Evolutionary conservation across 768 basidiomycete genomes (phyloP), one percentile per base, ranked within the genome.

Genomic region (Tylopilus felleus): DNA sequence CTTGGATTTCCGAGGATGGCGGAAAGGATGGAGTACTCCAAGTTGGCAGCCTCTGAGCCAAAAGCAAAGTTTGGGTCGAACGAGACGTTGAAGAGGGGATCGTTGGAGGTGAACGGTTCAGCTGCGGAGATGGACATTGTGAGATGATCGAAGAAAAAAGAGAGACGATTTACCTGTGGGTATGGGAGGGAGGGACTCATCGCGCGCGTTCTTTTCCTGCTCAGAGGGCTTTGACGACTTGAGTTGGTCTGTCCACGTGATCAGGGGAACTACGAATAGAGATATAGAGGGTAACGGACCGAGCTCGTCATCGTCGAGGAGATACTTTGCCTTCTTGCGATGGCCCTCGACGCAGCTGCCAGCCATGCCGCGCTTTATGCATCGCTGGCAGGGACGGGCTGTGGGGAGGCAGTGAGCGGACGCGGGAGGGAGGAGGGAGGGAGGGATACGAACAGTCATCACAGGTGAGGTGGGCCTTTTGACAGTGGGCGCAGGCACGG

Each of bases 401-500:
- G 66, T 22, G 64, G 47, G 51, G 5, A 48, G n/a, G n/a, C n/a
- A n/a, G 54, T 68, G 64, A 62, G 59, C 7, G 8, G 22, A 36
- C 5, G 45, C n/a, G 16, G 39, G 36, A 8, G 23, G 9, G 12
- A 16, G 4, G 16, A 33, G 45, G 52, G 13, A 48, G 16, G 50
- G 52, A 53, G 46, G 62, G 4, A 10, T 35, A 82, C 90, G 69
- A 66, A 97, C 96, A 85, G 66, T 98, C 96, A 70, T 98, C 95
- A 70, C 96, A 98, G n/a, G 96, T 98, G 60, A 98, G 76, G 72
- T 98, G 96, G 3, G 94, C 93, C 71, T 93, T 96, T 73, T 98
- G 95, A 71, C 96, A 98, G 62, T 93, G 90, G 58, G 90, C 87
- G 68, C 96, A 98, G 45, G 96, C 96, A 44, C 93, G 83, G 63